These are phyloP conservation scores for Elongisporangium senticosum DNA, from an alignment of 352 stramenopile genomes.

Conservation along the genomic window DNA sequence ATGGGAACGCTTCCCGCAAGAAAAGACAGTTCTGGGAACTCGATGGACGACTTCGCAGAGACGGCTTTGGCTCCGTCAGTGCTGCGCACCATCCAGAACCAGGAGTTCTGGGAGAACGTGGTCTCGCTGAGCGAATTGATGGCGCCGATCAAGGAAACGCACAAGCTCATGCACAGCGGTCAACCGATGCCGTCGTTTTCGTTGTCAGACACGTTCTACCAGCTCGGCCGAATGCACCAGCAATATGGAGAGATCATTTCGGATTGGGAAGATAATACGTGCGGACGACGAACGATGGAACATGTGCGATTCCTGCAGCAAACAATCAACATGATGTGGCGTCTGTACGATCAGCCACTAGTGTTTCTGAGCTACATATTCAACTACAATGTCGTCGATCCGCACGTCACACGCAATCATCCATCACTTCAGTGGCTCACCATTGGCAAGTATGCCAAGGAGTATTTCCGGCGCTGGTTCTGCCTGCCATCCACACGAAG, in stretches of 20 bases:
- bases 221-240: constrained; percentile 76
- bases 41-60: constrained; percentile 38
- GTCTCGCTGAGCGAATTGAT: constrained; percentile 71
- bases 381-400: constrained; percentile 63
- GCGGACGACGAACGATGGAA: constrained; percentile 34
- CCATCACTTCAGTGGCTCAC: constrained; percentile 63
- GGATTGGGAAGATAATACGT: constrained; percentile 62
- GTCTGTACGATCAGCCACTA: constrained; percentile 67
- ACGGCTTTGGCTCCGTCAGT: constrained; percentile 28
- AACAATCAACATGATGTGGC: constrained; percentile 65
- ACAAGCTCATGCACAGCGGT: constrained; percentile 51
- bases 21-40: constrained; percentile 41
- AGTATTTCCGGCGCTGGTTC: constrained; percentile 73
- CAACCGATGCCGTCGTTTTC: constrained; percentile 28
- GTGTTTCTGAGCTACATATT: constrained; percentile 69
- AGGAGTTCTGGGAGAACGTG: constrained; percentile 71
- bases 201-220: constrained; percentile 67
- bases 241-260: constrained; percentile 62
- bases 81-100: constrained; percentile 52
- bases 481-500: constrained; percentile 14
- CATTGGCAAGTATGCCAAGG: constrained; percentile 70
- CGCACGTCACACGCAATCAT: constrained; percentile 39
- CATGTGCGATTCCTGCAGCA: constrained; percentile 55
- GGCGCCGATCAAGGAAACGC: constrained; percentile 72
- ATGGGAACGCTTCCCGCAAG: constrained; percentile 8